phyloP scores from a whole-genome alignment of 306 rosid species.

The Calophaca sinica region DNA sequence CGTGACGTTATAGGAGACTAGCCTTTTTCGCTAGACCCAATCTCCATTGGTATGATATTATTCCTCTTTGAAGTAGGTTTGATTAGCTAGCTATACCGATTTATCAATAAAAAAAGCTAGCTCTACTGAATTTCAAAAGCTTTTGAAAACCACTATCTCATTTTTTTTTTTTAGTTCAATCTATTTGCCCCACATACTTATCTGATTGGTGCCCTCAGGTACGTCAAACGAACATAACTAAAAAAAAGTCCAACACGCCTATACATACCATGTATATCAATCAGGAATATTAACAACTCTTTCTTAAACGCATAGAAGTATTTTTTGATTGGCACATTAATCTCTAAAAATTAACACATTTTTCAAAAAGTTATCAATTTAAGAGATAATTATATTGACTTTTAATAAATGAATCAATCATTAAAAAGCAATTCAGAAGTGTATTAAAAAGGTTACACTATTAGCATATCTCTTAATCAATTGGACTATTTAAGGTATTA shows the following conservation, averaged over 20 bases:
- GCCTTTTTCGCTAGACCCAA: no score
- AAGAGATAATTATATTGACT: no score
- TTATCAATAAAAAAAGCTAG: no score
- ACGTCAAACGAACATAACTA: slow-evolving; percentile 1
- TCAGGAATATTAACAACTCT: neutral
- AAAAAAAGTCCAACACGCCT: slow-evolving; percentile 32
- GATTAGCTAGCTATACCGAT: neutral
- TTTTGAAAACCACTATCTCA: slow-evolving; percentile 33
- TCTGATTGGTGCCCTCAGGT: neutral
- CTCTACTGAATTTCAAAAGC: slow-evolving; percentile 42
- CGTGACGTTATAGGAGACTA: no score
- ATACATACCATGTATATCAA: neutral
- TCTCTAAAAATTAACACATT: neutral
- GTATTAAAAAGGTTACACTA: no score
- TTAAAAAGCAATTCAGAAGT: no score
- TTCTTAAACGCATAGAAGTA: neutral
- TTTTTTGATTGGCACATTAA: neutral
- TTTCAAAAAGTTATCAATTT: no score
- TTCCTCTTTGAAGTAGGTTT: slow-evolving; percentile 36
- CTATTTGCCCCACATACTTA: neutral
- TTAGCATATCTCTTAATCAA: no score
- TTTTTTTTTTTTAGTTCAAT: neutral
- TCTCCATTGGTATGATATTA: no score
- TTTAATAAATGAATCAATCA: no score
- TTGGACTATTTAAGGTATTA: neutral